phyloP scores from a whole-genome alignment of 1,284 basidiomycete genomes.

The Fistulinella staudtii region DNA sequence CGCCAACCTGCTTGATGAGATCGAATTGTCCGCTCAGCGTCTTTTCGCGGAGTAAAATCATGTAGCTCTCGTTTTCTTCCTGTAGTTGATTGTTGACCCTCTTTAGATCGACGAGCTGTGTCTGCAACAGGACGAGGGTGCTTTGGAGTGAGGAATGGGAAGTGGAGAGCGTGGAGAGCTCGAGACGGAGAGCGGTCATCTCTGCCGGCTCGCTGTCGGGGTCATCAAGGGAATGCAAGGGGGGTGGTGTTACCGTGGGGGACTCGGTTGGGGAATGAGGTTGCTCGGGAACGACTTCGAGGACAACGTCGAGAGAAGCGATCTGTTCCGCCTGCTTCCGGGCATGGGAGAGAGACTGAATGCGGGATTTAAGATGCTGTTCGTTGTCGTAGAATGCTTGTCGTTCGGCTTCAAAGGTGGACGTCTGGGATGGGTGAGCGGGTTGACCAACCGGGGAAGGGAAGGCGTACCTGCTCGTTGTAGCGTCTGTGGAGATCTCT shows the following conservation, averaged over 20 bases:
- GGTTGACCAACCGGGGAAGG: conserved; percentile 15
- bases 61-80: conserved; percentile 94
- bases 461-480: conserved; percentile 66
- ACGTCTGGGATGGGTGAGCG: conserved; percentile 44
- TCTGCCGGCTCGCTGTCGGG: conserved; percentile 73
- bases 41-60: conserved; percentile 84
- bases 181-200: conserved; percentile 74
- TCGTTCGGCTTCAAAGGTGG: conserved; percentile 78
- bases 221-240: conserved; percentile 49
- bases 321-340: conserved; percentile 52
- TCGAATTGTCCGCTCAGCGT: conserved; percentile 86
- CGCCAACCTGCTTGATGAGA: conserved; percentile 63
- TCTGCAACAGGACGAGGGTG: conserved; percentile 70
- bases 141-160: conserved; percentile 76
- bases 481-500: conserved; percentile 73
- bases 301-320: conserved; percentile 22
- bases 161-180: conserved; percentile 76
- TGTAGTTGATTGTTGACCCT: conserved; percentile 77
- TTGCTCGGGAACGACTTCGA: conserved; percentile 22
- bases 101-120: conserved; percentile 72
- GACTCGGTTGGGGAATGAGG: conserved; percentile 32
- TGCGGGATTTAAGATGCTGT: conserved; percentile 82
- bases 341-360: conserved; percentile 68
- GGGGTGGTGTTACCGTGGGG: conserved; percentile 19
- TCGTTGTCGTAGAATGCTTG: conserved; percentile 86